Percentiles rank a stretch among this genome's conserved stretches.
phyloP scores from a whole-genome alignment of 139 green algal species.

The Volvox reticuliferus region DNA sequence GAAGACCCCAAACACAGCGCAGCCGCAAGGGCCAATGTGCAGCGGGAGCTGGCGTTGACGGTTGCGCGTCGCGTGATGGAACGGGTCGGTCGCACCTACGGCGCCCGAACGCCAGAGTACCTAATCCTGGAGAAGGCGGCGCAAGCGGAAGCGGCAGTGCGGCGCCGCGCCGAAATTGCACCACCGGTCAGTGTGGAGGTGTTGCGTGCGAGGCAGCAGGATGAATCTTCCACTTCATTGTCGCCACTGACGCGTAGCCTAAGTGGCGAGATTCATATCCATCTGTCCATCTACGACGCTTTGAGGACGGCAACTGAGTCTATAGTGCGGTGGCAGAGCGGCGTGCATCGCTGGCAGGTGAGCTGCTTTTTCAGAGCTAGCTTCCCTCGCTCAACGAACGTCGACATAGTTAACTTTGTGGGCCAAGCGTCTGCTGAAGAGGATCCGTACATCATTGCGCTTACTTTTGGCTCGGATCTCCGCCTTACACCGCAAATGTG shows the following conservation, averaged over 20 bases:
- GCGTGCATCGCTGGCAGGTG: slow-evolving; percentile 51
- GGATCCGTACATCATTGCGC: too few relatives aligned
- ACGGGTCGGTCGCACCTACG: slow-evolving; percentile 26
- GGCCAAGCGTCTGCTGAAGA: too few relatives aligned
- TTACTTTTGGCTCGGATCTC: too few relatives aligned
- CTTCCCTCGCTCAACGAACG: too few relatives aligned
- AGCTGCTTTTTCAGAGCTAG: background rate
- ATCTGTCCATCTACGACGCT: slow-evolving; percentile 47
- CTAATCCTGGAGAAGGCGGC: slow-evolving; percentile 12
- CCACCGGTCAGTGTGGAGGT: too few relatives aligned
- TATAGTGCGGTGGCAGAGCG: slow-evolving; percentile 46
- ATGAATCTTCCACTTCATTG: background rate
- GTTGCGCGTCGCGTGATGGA: slow-evolving; percentile 24
- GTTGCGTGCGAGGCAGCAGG: too few relatives aligned
- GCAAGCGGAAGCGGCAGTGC: background rate
- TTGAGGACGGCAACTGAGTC: slow-evolving; percentile 5
- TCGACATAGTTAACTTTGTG: too few relatives aligned
- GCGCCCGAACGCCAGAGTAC: background rate
- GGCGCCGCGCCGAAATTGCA: background rate
- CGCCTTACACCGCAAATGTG: too few relatives aligned
- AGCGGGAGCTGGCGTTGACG: background rate
- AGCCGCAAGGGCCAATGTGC: background rate
- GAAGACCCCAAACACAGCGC: background rate
- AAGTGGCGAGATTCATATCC: slow-evolving; percentile 41
- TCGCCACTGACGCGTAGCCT: slow-evolving; percentile 17